Percentiles rank a stretch among this genome's conserved stretches.
These are phyloP conservation scores for Trametes maxima DNA, from an alignment of 768 basidiomycete genomes.

Conservation along the genomic window DNA sequence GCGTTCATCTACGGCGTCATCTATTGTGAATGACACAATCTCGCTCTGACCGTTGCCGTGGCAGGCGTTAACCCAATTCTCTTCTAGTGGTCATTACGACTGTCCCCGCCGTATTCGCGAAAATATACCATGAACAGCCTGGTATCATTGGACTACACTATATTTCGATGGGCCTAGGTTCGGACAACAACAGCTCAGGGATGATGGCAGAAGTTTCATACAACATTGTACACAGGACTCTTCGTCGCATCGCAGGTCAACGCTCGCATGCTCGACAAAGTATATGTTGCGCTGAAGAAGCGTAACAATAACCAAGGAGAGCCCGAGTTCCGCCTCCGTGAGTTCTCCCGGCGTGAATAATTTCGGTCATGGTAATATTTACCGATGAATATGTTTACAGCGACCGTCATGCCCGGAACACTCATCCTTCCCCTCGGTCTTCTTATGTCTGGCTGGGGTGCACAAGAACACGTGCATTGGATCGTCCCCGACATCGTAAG, in stretches of 20 bases:
- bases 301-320: conserved; percentile 55
- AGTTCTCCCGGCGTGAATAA: conserved; percentile 14
- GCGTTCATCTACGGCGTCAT: conserved; percentile 67
- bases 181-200: not conserved
- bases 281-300: conserved; percentile 54
- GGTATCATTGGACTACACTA: conserved; percentile 73
- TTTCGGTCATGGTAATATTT: not conserved
- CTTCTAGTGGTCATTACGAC: conserved; percentile 65
- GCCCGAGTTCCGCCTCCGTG: conserved; percentile 58
- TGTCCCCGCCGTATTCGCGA: conserved; percentile 59
- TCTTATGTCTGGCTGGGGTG: conserved; percentile 73
- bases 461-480: conserved; percentile 62
- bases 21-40: conserved; percentile 46
- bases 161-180: conserved; percentile 66
- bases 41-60: too few species aligned
- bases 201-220: not conserved
- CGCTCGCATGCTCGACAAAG: conserved; percentile 56
- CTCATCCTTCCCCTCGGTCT: conserved; percentile 67
- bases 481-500: conserved; percentile 67
- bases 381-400: conserved; percentile 34
- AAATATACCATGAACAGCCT: conserved; percentile 52
- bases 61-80: not conserved
- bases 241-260: conserved; percentile 51
- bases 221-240: conserved; percentile 22
- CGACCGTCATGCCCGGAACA: conserved; percentile 59